Evolutionary conservation across 345 rosid species (phyloP).

Genomic region (Aegle marmelos): DNA sequence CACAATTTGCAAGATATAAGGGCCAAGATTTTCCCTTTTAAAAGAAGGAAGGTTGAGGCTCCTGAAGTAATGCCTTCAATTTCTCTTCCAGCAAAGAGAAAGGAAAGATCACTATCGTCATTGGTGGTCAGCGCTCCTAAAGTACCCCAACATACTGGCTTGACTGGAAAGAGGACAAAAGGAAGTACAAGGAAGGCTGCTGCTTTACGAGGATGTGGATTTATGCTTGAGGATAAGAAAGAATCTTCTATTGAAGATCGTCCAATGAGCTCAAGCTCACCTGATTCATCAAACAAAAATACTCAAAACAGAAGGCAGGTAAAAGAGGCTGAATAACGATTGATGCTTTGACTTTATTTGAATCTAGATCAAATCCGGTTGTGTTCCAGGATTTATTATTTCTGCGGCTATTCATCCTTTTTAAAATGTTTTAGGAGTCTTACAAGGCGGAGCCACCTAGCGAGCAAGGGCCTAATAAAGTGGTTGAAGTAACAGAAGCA

Average conservation of each 20-base stretch:
- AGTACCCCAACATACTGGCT: slow-evolving; percentile 46
- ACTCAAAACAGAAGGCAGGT: slow-evolving; percentile 47
- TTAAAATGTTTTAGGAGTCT: slow-evolving; percentile 36
- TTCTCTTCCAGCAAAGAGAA: slow-evolving; percentile 57
- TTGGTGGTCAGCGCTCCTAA: slow-evolving; percentile 63
- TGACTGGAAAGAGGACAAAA: slow-evolving; percentile 61
- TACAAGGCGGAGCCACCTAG: slow-evolving; percentile 35
- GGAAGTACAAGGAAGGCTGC: slow-evolving; percentile 44
- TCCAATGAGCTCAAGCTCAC: slow-evolving; percentile 48
- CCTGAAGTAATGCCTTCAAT: slow-evolving; percentile 46
- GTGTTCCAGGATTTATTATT: not conserved
- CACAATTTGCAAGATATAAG: slow-evolving; percentile 73
- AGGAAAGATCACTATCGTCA: slow-evolving; percentile 70
- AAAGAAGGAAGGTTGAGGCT: slow-evolving; percentile 51
- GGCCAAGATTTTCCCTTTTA: slow-evolving; percentile 63
- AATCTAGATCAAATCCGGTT: not conserved
- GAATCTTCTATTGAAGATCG: slow-evolving; percentile 45
- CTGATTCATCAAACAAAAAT: slow-evolving; percentile 36
- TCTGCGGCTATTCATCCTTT: not conserved
- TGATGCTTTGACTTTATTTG: slow-evolving; percentile 1
- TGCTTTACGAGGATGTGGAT: slow-evolving; percentile 36
- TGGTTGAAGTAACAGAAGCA: slow-evolving; percentile 40
- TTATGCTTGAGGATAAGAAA: slow-evolving; percentile 43
- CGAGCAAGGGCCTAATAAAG: slow-evolving; percentile 22
- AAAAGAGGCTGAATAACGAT: slow-evolving; percentile 22